Evolutionary conservation across 139 green algal genomes (phyloP), one percentile per base, ranked within the genome.

Genomic region (Closterium sp.): DNA sequence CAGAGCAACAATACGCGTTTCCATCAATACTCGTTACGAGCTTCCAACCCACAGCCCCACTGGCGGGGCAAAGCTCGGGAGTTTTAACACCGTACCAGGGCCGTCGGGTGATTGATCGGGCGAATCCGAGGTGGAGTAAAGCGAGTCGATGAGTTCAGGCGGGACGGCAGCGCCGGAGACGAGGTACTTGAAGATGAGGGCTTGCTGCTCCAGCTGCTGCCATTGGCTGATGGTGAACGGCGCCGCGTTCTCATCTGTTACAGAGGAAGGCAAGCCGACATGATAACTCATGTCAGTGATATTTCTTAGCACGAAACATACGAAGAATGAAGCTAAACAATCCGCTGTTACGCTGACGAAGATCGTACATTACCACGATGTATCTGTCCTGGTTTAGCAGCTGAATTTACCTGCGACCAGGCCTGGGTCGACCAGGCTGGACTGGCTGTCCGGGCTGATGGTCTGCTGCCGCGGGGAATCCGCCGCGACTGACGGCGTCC

Each of bases 141-240:
- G 84, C 9, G 33, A 87, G 33, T 35, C 84, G 33, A 87, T 69
- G 0, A 91, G 88, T n/a, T 91, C 88, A 10, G 33, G 30, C 10
- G 88, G 88, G n/a, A 87, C 35, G 32, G 88, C 32, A 25, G 36
- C 34, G 64, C 88, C 88, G 64, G 36, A n/a, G n/a, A 87, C 34
- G 64, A 91, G 69, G 69, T 87, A 91, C 88, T 91, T 91, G 69
- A 91, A 90, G n/a, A 87, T 87, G n/a, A 91, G 33, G 9, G 88
- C 88, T 33, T 91, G 88, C 69, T 91, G 88, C 88, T 91, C 88
- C 66, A 91, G 88, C 88, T 91, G 66, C 88, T 87, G 88, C 88
- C 88, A 91, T 33, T 91, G 88, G 35, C 32, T 36, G 32, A 87
- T 36, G 28, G 66, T 91, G 69, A 91, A 91, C n/a, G 88, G 88